A percentile compares a stretch with the other conserved stretches of the same genome.
phyloP scores from a whole-genome alignment of 345 rosid genomes.

The Cardamine chenopodiifolia region DNA sequence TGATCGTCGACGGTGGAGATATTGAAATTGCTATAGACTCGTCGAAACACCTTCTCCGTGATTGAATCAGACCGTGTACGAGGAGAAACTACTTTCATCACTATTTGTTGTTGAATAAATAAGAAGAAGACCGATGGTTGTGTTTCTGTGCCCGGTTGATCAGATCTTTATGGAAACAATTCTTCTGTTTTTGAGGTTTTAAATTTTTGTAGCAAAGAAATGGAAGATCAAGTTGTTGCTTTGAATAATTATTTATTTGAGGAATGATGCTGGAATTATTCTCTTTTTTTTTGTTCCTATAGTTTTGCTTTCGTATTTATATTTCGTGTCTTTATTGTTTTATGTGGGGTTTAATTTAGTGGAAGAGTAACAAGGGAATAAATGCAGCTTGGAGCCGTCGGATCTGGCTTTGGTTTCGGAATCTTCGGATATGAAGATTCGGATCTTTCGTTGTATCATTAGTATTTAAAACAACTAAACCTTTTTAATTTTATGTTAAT shows the following conservation, averaged over 20 bases:
- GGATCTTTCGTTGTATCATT: constrained; percentile 53
- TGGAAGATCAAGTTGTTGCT: constrained; percentile 28
- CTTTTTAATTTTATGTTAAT: not conserved
- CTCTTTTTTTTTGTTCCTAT: constrained; percentile 19
- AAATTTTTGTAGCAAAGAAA: constrained; percentile 12
- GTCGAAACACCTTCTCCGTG: constrained; percentile 63
- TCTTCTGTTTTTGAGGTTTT: constrained; percentile 3
- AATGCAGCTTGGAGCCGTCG: constrained; percentile 41
- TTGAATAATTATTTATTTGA: constrained; percentile 7
- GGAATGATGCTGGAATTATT: constrained; percentile 48
- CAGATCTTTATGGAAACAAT: constrained; percentile 1
- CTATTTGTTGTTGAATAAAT: constrained; percentile 6
- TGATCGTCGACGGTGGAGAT: constrained; percentile 16
- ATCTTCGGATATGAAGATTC: constrained; percentile 75
- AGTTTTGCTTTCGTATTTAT: constrained; percentile 35
- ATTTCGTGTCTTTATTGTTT: constrained; percentile 30
- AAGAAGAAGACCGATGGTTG: constrained; percentile 28
- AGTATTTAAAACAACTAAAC: constrained; percentile 23
- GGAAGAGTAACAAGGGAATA: constrained; percentile 40
- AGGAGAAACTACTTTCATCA: constrained; percentile 58
- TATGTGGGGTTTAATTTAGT: constrained; percentile 23
- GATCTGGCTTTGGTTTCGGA: constrained; percentile 65
- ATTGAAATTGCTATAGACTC: constrained; percentile 56
- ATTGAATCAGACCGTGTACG: constrained; percentile 61
- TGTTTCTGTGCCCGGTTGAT: constrained; percentile 33